These are phyloP conservation scores for Sphaceloma murrayae DNA, from an alignment of 2,329 filamentous ascomycete species.

Conservation along the genomic window DNA sequence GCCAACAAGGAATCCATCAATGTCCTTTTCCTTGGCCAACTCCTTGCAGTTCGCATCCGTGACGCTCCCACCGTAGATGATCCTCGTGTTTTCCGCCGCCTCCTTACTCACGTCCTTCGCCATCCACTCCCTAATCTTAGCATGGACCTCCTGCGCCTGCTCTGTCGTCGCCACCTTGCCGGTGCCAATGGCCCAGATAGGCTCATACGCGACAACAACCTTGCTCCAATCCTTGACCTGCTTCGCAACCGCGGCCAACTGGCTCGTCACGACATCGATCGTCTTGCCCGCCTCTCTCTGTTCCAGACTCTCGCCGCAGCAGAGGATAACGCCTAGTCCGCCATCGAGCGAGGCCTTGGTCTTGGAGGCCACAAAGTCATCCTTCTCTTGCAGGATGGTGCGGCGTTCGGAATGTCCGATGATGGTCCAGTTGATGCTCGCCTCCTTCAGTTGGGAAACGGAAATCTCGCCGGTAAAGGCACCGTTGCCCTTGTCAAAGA, in stretches of 20 bases:
- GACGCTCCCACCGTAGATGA: conserved; percentile 94
- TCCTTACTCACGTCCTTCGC: conserved; percentile 61
- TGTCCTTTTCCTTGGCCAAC: conserved; percentile 82
- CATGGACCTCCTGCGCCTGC: conserved; percentile 91
- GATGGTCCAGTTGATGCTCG: conserved; percentile 78
- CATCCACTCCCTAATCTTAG: conserved; percentile 83
- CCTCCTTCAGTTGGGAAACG: conserved; percentile 81
- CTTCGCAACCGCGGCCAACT: conserved; percentile 74
- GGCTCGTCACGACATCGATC: conserved; percentile 71
- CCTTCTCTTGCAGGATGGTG: conserved; percentile 76
- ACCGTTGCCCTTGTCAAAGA: conserved; percentile 64
- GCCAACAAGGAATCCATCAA: conserved; percentile 95
- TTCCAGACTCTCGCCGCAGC: conserved; percentile 41
- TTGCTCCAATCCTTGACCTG: conserved; percentile 80
- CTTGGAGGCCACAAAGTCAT: conserved; percentile 80
- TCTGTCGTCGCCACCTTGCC: conserved; percentile 83
- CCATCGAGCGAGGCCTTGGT: conserved; percentile 85
- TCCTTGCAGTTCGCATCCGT: conserved; percentile 97
- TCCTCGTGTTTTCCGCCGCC: conserved; percentile 76
- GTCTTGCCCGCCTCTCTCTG: conserved; percentile 47
- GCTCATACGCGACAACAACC: conserved; percentile 96
- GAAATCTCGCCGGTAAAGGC: conserved; percentile 93
- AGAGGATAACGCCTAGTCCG: conserved; percentile 86
- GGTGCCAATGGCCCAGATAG: conserved; percentile 90
- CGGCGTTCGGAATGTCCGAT: conserved; percentile 93